phyloP scores from a whole-genome alignment of 2,329 filamentous ascomycete species.

The Plectosphaerella cucumerina region DNA sequence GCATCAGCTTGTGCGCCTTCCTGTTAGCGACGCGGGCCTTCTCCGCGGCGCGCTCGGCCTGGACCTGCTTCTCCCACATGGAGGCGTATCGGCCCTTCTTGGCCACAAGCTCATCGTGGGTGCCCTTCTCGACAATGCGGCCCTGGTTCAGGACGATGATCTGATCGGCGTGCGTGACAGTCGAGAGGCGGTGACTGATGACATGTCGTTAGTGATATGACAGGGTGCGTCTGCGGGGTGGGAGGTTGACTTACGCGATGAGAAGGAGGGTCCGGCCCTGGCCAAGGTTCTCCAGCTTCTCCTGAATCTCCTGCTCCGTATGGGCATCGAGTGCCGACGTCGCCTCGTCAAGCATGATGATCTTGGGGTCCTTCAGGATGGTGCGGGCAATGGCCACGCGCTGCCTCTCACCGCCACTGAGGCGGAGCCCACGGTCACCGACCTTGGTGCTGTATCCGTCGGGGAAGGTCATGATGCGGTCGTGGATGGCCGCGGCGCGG shows the following conservation, averaged over 20 bases:
- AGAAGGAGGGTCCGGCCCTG: conserved; percentile 88
- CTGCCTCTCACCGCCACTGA: conserved; percentile 91
- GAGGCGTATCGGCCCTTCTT: conserved; percentile 70
- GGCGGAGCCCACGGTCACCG: conserved; percentile 79
- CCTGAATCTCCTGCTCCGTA: conserved; percentile 90
- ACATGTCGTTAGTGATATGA: conserved; percentile 14
- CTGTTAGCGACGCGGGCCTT: conserved; percentile 44
- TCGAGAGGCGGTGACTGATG: conserved; percentile 70
- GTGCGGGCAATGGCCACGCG: conserved; percentile 90
- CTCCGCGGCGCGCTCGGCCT: conserved; percentile 66
- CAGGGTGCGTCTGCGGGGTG: neutral
- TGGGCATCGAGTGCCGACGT: conserved; percentile 89
- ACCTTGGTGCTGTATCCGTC: conserved; percentile 88
- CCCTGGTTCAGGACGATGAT: conserved; percentile 76
- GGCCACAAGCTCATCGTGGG: conserved; percentile 70
- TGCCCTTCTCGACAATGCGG: conserved; percentile 72
- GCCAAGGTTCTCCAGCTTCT: conserved; percentile 76
- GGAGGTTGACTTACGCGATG: conserved; percentile 65
- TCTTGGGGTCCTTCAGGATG: conserved; percentile 84
- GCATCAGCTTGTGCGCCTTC: conserved; percentile 40
- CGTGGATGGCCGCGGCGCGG: conserved; percentile 83
- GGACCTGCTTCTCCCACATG: conserved; percentile 88
- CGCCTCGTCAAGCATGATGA: conserved; percentile 91
- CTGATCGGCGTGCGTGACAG: conserved; percentile 80
- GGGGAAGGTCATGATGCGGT: conserved; percentile 84